phyloP scores from a whole-genome alignment of 805 yeast species.

The Wickerhamomyces hampshirensis region DNA sequence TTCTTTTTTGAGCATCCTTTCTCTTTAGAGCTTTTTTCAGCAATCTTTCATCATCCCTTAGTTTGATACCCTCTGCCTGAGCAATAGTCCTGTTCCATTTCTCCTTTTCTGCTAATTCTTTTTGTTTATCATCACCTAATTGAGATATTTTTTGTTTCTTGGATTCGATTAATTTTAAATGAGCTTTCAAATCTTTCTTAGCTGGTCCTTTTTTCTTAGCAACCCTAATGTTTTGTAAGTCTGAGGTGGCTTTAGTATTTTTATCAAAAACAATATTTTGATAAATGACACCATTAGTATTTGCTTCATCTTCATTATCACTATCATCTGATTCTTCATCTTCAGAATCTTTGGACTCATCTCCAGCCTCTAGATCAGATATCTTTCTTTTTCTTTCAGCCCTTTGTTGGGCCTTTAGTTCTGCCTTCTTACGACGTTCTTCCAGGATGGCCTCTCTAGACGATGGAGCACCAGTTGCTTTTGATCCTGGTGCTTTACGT shows the following conservation, averaged over 20 bases:
- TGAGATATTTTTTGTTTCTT: constrained; percentile 59
- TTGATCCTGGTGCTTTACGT: constrained; percentile 90
- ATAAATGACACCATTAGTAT: constrained; percentile 49
- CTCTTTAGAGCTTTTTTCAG: constrained; percentile 81
- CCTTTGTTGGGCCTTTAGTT: constrained; percentile 29
- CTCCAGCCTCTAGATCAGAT: constrained; percentile 33
- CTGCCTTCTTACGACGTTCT: constrained; percentile 48
- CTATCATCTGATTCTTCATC: constrained; percentile 33
- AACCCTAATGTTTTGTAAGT: constrained; percentile 53
- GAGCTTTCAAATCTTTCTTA: constrained; percentile 78
- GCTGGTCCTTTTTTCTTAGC: constrained; percentile 78
- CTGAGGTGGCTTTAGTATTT: constrained; percentile 76
- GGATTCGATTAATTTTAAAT: constrained; percentile 67
- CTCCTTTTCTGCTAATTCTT: constrained; percentile 59
- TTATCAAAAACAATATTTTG: constrained; percentile 81
- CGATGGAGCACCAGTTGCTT: constrained; percentile 72
- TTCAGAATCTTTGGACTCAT: constrained; percentile 37
- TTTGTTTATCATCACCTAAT: constrained; percentile 58
- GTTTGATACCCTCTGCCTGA: constrained; percentile 83
- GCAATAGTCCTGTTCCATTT: constrained; percentile 83
- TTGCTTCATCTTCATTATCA: constrained; percentile 29
- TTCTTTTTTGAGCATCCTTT: constrained; percentile 77
- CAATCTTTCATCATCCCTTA: constrained; percentile 85
- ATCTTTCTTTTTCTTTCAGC: constrained; percentile 34
- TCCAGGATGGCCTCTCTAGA: constrained; percentile 77